These are phyloP conservation scores for Dendrobium catenatum DNA, from an alignment of 106 monocot genomes.

Conservation along the genomic window DNA sequence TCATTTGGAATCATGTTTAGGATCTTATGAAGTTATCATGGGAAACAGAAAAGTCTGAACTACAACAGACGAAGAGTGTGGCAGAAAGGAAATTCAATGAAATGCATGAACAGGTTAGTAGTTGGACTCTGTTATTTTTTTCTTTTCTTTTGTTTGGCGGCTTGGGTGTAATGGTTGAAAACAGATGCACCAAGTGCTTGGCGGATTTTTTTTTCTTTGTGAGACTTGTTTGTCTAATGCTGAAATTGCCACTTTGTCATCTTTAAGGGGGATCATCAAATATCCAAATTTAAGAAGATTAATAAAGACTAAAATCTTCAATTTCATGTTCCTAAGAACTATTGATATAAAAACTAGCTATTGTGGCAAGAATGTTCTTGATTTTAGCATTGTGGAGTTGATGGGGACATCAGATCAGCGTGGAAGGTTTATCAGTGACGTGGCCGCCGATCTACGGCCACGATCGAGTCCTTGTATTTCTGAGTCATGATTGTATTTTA, in stretches of 20 bases:
- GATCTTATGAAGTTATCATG: slow-evolving; percentile 43
- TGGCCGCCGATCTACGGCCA: too few species aligned
- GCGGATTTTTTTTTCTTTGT: not conserved
- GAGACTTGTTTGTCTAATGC: not conserved
- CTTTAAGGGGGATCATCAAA: not conserved
- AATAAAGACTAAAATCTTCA: not conserved
- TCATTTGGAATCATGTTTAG: slow-evolving; percentile 29
- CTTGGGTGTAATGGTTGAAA: not conserved
- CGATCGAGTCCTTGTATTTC: too few species aligned
- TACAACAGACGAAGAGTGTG: slow-evolving; percentile 43
- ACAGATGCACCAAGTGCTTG: not conserved
- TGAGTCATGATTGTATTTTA: too few species aligned
- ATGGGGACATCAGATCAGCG: too few species aligned
- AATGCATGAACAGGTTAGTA: slow-evolving; percentile 72
- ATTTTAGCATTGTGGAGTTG: not conserved
- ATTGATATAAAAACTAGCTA: not conserved
- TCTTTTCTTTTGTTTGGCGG: not conserved
- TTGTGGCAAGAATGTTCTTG: not conserved
- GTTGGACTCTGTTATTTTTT: not conserved
- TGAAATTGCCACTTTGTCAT: not conserved
- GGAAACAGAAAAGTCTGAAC: slow-evolving; percentile 48
- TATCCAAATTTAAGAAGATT: not conserved
- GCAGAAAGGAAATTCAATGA: slow-evolving; percentile 70
- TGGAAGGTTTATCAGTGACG: too few species aligned
- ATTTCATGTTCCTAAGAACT: not conserved